Conservation (phyloP, 208 protist species). For the Polymyxa betae region DNA sequence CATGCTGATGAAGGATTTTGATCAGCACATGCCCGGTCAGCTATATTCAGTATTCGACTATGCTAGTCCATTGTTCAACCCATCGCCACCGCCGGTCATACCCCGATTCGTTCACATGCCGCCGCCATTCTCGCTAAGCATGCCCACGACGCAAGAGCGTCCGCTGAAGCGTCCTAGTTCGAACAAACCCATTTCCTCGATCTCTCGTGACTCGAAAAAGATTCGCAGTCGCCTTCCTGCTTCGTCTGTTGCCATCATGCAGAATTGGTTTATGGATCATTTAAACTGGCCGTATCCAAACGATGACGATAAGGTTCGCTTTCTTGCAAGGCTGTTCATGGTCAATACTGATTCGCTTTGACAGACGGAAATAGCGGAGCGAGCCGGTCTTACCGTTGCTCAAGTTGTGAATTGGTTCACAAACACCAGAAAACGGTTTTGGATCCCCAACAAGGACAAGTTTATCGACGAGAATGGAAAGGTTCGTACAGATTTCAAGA, state of each 20-base stretch:
- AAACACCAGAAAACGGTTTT: constrained; percentile 42
- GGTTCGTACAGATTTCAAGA: no score
- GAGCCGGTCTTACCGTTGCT: background rate
- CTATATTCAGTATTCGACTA: background rate
- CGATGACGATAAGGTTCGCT: constrained; percentile 39
- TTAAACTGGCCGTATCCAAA: constrained; percentile 29
- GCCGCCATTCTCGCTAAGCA: no score
- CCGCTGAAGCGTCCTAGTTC: no score
- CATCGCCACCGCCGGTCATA: no score
- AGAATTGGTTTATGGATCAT: constrained; percentile 55
- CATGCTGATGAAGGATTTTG: background rate
- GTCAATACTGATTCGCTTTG: background rate
- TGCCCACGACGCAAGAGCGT: no score
- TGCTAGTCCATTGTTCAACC: no score
- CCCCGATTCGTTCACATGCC: no score
- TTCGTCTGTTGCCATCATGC: constrained; percentile 12
- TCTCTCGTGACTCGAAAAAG: no score
- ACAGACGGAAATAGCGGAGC: background rate
- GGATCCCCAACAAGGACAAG: constrained; percentile 8
- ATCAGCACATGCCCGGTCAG: background rate
- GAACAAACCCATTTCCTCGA: no score
- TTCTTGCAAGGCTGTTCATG: background rate
- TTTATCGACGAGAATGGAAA: no score
- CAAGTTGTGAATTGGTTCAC: constrained; percentile 39
- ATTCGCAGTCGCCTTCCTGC: no score